Evolutionary conservation across 345 rosid genomes (phyloP), one percentile per base, ranked within the genome.

Genomic region (Acer campestre): DNA sequence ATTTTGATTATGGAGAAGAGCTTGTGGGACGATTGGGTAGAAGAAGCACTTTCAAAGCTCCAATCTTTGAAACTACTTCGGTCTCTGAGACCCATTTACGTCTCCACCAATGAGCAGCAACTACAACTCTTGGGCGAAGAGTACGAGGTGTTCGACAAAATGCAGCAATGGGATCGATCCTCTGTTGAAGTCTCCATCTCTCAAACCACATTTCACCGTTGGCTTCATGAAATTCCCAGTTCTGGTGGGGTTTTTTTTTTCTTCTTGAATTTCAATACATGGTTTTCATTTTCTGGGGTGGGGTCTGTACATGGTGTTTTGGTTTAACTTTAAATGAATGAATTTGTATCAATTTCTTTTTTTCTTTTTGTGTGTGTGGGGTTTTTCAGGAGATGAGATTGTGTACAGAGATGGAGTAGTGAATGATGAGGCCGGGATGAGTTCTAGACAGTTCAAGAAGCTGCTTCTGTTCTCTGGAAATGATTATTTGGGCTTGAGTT

Each of bases 401-500:
- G 59, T 55, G 4, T 55, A 65, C 66, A 73, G 68, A 71, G 81
- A 84, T 80, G 89, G 84, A 62, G 75, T 73, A 25, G 71, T 12
- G 51, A 84, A 80, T 61, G 51, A 71, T 61, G 38, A 46, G 46
- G 66, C 53, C 65, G 81, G 61, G 4, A 59, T 44, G 17, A 66
- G 75, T 62, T 38, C 71, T 35, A 70, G 46, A 67, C 25, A 81
- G 65, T 86, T 81, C 83, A 92, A 87, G 89, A 92, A 89, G 80
- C 88, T 96, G 4, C 89, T 92, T 73, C 74, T 94, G 65, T 96
- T 96, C 85, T 96, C 99, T 78, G 95, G 97, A 71, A 96, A 94
- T 88, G 99, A 96, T 86, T 96, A 96, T 78, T 85, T 96, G 88
- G 98, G 98, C 14, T 85, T 96, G 86, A 89, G 97, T 81, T 90